Evolutionary conservation across 257 asterid genomes (phyloP).

Genomic region (Sherardia arvensis): DNA sequence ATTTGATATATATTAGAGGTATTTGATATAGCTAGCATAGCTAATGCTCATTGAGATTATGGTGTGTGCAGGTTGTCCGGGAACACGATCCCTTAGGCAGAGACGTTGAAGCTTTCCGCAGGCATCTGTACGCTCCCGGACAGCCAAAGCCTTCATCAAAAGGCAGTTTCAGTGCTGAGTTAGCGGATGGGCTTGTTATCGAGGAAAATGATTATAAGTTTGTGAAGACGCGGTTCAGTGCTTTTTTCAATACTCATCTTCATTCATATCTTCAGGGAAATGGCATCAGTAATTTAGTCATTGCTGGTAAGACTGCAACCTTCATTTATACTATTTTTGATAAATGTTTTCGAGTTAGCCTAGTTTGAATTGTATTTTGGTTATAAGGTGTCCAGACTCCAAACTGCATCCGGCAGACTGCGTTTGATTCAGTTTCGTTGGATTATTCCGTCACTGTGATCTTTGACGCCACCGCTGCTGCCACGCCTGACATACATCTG

Average conservation of each 20-base stretch:
- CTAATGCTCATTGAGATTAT: background rate
- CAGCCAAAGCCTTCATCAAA: slow-evolving; percentile 63
- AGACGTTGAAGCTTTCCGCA: slow-evolving; percentile 69
- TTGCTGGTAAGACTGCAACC: slow-evolving; percentile 58
- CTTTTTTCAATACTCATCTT: slow-evolving; percentile 78
- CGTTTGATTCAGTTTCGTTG: slow-evolving; percentile 75
- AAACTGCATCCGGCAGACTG: slow-evolving; percentile 78
- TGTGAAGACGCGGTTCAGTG: slow-evolving; percentile 86
- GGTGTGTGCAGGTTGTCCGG: slow-evolving; percentile 55
- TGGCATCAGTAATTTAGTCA: slow-evolving; percentile 40
- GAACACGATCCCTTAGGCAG: slow-evolving; percentile 86
- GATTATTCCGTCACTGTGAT: slow-evolving; percentile 64
- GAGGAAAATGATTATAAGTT: slow-evolving; percentile 74
- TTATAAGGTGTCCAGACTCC: slow-evolving; percentile 87
- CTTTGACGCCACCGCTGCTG: slow-evolving; percentile 86
- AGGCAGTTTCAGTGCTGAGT: slow-evolving; percentile 73
- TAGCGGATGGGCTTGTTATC: slow-evolving; percentile 65
- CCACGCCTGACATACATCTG: slow-evolving; percentile 59
- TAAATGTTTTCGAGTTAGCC: background rate
- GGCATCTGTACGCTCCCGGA: slow-evolving; percentile 45
- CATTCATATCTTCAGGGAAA: slow-evolving; percentile 63
- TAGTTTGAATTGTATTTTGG: background rate
- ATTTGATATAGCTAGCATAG: background rate
- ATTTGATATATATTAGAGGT: background rate
- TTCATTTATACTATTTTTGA: background rate